These are phyloP conservation scores for Rauvolfia tetraphylla DNA, from an alignment of 257 asterid species.

Conservation along the genomic window DNA sequence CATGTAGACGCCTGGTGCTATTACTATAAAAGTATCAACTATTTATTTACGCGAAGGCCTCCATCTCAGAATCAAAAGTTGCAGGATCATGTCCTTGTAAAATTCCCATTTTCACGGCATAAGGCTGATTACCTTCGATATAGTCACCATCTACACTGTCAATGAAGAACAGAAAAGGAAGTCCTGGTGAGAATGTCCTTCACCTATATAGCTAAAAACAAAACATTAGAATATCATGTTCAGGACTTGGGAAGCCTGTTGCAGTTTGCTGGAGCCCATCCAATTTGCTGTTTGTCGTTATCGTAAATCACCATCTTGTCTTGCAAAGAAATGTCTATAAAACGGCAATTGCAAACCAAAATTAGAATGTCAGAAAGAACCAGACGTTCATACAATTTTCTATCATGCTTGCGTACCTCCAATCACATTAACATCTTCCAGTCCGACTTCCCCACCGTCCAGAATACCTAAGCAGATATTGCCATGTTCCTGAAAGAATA, in stretches of 20 bases:
- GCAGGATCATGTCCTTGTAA: constrained; percentile 19
- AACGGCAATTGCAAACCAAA: neutral
- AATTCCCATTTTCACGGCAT: constrained; percentile 11
- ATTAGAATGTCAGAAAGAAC: constrained; percentile 16
- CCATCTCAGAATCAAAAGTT: constrained; percentile 17
- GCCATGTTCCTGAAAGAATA: constrained; percentile 61
- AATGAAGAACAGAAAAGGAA: constrained; percentile 17
- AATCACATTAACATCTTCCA: constrained; percentile 50
- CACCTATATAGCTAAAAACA: constrained; percentile 7
- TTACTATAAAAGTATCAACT: neutral
- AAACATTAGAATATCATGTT: constrained; percentile 13
- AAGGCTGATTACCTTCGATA: constrained; percentile 8
- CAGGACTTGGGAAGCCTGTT: constrained; percentile 38
- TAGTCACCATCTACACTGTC: constrained; percentile 24
- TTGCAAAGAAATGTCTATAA: constrained; percentile 66
- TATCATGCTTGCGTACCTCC: constrained; percentile 55
- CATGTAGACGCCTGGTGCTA: neutral
- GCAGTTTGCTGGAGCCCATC: constrained; percentile 61
- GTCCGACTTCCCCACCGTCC: constrained; percentile 69
- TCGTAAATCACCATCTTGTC: constrained; percentile 88
- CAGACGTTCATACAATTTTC: neutral
- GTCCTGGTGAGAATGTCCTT: constrained; percentile 22
- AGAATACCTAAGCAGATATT: constrained; percentile 84
- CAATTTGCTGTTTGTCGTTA: constrained; percentile 62
- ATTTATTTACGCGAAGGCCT: constrained; percentile 8